Evolutionary conservation across 495 filamentous ascomycete species (phyloP).

Genomic region (Aspergillus affinis): DNA sequence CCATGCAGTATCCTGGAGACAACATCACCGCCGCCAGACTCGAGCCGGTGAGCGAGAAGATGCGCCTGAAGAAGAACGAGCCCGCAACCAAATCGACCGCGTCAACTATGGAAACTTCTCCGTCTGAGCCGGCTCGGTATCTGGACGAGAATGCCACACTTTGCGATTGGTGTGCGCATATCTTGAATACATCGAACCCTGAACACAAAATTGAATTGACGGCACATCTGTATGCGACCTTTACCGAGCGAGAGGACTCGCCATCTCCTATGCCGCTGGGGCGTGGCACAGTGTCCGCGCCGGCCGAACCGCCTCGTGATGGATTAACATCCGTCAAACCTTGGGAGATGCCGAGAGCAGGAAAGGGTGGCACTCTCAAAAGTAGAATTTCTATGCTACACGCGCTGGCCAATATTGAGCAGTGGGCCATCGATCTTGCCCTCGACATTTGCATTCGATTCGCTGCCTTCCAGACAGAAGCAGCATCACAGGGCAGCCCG

Average conservation of each 20-base stretch:
- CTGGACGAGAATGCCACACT: constrained; percentile 46
- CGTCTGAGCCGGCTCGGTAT: constrained; percentile 27
- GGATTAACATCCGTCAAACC: constrained; percentile 42
- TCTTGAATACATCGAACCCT: constrained; percentile 49
- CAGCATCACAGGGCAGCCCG: constrained; percentile 19
- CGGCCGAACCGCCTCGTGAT: constrained; percentile 48
- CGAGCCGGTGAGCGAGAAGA: constrained; percentile 50
- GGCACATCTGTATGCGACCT: constrained; percentile 46
- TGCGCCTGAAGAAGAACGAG: constrained; percentile 46
- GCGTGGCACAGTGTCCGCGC: constrained; percentile 34
- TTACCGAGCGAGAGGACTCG: constrained; percentile 40
- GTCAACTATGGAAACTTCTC: constrained; percentile 14
- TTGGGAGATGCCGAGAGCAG: constrained; percentile 42
- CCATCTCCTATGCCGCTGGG: constrained; percentile 48
- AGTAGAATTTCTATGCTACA: constrained; percentile 54
- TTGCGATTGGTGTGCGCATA: constrained; percentile 53
- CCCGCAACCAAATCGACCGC: constrained; percentile 19
- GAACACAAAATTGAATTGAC: constrained; percentile 56
- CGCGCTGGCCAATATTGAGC: constrained; percentile 53
- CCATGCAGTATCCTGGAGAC: constrained; percentile 31
- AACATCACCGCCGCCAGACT: constrained; percentile 34
- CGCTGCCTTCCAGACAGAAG: constrained; percentile 42
- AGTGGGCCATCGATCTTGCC: constrained; percentile 56
- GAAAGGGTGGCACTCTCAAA: constrained; percentile 47
- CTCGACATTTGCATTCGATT: constrained; percentile 55